Conservation (phyloP, 139 green algal species). For the Volvox reticuliferus region DNA sequence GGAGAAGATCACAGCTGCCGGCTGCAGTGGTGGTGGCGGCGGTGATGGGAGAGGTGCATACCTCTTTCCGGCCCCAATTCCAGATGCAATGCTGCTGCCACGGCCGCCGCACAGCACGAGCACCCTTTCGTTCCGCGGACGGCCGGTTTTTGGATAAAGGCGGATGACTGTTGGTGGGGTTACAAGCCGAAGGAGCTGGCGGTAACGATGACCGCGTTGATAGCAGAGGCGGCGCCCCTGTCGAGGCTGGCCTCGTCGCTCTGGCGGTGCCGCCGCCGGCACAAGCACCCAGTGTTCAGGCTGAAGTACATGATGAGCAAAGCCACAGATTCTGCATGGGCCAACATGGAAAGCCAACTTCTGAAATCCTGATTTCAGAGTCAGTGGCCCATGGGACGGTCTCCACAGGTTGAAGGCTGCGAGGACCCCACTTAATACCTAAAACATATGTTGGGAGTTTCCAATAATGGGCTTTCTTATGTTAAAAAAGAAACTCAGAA, state of each 20-base stretch:
- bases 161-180: too few relatives aligned
- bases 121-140: too few relatives aligned
- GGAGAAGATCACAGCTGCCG: too few relatives aligned
- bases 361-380: neutral
- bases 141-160: too few relatives aligned
- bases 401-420: too few relatives aligned
- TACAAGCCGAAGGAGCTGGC: neutral
- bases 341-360: neutral
- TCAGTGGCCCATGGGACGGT: conserved; percentile 9
- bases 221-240: neutral
- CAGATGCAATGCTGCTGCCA: too few relatives aligned
- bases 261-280: neutral
- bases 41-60: neutral
- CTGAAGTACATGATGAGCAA: conserved; percentile 28
- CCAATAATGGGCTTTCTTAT: too few relatives aligned
- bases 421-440: too few relatives aligned
- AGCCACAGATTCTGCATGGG: conserved; percentile 50
- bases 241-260: neutral
- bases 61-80: too few relatives aligned
- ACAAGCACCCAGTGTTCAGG: conserved; percentile 47
- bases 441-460: too few relatives aligned
- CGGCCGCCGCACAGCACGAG: too few relatives aligned
- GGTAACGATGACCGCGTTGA: neutral
- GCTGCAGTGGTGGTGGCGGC: neutral
- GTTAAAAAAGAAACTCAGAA: too few relatives aligned